Evolutionary conservation across 768 basidiomycete genomes (phyloP).

Genomic region (Mycena olivaceomarginata): DNA sequence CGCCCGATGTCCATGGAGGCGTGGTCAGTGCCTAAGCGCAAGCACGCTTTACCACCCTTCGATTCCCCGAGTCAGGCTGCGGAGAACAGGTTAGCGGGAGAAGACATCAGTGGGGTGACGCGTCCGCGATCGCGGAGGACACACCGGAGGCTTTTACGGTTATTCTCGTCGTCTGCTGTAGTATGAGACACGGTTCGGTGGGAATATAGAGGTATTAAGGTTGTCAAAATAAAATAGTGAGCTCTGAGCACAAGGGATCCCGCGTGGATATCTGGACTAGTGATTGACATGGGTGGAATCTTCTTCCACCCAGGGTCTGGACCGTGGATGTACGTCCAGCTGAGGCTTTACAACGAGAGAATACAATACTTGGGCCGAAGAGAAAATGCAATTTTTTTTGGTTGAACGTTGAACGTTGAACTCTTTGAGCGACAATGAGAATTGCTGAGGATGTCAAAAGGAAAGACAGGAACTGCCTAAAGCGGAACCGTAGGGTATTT

Average conservation of each 20-base stretch:
- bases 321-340: not conserved
- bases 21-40: conserved; percentile 4
- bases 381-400: not conserved
- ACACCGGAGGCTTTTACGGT: not conserved
- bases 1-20: conserved; percentile 36
- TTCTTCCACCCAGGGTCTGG: not conserved
- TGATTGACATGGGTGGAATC: too few relatives aligned
- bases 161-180: not conserved
- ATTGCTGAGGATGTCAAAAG: not conserved
- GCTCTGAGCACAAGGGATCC: too few relatives aligned
- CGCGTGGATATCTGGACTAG: too few relatives aligned
- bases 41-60: not conserved
- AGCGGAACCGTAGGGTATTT: conserved; percentile 12
- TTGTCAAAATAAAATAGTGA: not conserved
- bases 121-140: not conserved
- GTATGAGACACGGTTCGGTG: not conserved
- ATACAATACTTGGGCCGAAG: not conserved
- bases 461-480: not conserved
- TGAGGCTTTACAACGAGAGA: not conserved
- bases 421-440: not conserved
- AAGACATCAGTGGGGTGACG: not conserved
- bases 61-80: conserved; percentile 31
- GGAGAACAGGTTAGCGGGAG: conserved; percentile 23
- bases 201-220: not conserved
- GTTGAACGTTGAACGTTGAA: not conserved